These are phyloP conservation scores for Cyberlindnera bimundalis DNA, from an alignment of 805 yeast species.

Conservation along the genomic window DNA sequence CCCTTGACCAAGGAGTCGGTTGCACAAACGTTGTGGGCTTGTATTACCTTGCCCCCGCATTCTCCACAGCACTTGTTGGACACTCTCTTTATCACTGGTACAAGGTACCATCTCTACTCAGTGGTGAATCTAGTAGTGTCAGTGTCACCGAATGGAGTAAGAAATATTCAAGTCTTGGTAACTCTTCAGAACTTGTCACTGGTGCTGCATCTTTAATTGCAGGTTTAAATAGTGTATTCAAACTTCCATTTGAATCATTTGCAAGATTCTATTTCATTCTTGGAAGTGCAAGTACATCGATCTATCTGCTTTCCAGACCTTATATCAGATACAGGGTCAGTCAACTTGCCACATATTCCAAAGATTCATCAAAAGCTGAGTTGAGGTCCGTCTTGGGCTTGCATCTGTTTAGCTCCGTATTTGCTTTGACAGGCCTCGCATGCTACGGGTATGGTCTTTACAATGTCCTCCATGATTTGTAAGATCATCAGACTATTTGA, in stretches of 20 bases:
- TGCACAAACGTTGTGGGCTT: constrained; percentile 13
- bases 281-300: constrained; percentile 15
- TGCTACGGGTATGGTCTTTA: constrained; percentile 18
- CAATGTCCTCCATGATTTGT: constrained; percentile 6
- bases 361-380: constrained; percentile 3
- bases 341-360: constrained; percentile 9
- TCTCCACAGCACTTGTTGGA: constrained; percentile 15
- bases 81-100: constrained; percentile 18
- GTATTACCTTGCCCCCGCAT: constrained; percentile 18
- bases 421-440: constrained; percentile 16
- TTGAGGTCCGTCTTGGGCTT: constrained; percentile 14
- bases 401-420: constrained; percentile 14
- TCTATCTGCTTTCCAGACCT: constrained; percentile 17
- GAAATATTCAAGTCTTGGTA: constrained; percentile 8
- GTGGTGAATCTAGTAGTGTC: constrained; percentile 13
- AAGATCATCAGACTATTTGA: too few relatives aligned
- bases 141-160: constrained; percentile 18
- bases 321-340: constrained; percentile 16
- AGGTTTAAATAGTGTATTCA: constrained; percentile 15
- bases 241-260: constrained; percentile 15
- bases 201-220: constrained; percentile 15
- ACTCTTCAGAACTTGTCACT: constrained; percentile 11
- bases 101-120: constrained; percentile 17
- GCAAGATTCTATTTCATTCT: constrained; percentile 20
- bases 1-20: neutral